Evolutionary conservation across 352 stramenopile species (phyloP), one percentile per base, ranked within the genome.

Genomic region (Globisporangium splendens): DNA sequence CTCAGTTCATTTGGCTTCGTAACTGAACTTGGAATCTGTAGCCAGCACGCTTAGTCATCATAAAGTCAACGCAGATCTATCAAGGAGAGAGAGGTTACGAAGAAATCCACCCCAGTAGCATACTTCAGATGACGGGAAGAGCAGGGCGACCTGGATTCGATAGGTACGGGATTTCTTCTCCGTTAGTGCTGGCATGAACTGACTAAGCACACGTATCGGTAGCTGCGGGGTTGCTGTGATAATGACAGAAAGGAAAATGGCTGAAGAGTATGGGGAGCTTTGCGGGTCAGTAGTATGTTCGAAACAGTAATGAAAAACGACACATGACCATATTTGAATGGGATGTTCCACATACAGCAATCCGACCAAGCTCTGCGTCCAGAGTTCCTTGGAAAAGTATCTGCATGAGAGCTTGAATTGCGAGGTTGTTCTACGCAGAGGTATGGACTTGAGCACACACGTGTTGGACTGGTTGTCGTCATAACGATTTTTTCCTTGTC

Each of bases 101-200:
- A 17, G 66, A 77, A 11, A 72, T 75, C 20, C 50, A 60, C 15
- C 42, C 55, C 15, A 64, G 56, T 10, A 66, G 28, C 35, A 52
- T 81, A 28, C 46, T 81, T 12, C 72, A 81, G 48, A 81, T 81
- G 67, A 70, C 74, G 42, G 72, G 69, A 49, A 62, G 72, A 55
- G 72, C 72, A 51, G 72, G 72, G 17, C 54, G 72, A 11, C 52
- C 61, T 14, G 58, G 72, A 18, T 64, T 65, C 14, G 72, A 78
- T 39, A 69, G 49, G 72, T 79, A 50, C 21, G 54, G 8, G 65
- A 13, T 14, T 39, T 41, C 44, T 39, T 22, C 35, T 33, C 39
- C 14, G 18, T 18, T 4, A 20, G 46, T 51, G 28, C n/a, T 51
- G 46, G 3, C 17, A 51, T 14, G 46, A 28, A 51, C 14, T 49